Percentiles rank a stretch among this genome's conserved stretches.
Evolutionary conservation across 352 stramenopile species (phyloP).

Genomic region (Globisporangium radiosum): DNA sequence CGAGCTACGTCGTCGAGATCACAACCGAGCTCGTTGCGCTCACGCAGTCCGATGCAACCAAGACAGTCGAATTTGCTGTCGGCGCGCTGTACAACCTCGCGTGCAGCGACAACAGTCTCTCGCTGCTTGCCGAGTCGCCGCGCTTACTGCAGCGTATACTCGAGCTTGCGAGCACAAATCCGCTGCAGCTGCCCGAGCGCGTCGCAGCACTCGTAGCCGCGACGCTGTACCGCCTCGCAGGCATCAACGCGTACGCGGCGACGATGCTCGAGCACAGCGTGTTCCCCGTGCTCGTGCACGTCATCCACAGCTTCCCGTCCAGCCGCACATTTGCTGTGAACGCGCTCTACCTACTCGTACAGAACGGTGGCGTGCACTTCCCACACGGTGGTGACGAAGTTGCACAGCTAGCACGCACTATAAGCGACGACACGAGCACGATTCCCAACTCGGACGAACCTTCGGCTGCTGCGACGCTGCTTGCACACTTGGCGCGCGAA

Average conservation of each 20-base stretch:
- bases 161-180: slow-evolving; percentile 16
- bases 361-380: slow-evolving; percentile 31
- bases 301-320: slow-evolving; percentile 36
- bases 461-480: slow-evolving; percentile 17
- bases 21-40: slow-evolving; percentile 47
- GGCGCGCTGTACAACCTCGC: slow-evolving; percentile 71
- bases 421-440: slow-evolving; percentile 25
- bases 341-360: slow-evolving; percentile 43
- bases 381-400: slow-evolving; percentile 61
- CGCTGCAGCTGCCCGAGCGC: slow-evolving; percentile 17
- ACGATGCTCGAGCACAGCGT: slow-evolving; percentile 38
- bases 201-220: slow-evolving; percentile 45
- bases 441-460: background rate
- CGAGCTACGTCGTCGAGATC: slow-evolving; percentile 45
- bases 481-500: slow-evolving; percentile 53
- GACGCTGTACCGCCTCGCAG: slow-evolving; percentile 49
- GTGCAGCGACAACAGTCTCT: slow-evolving; percentile 57
- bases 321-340: slow-evolving; percentile 45
- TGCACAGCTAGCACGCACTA: slow-evolving; percentile 27
- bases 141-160: slow-evolving; percentile 34
- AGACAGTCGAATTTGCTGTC: slow-evolving; percentile 48
- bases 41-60: slow-evolving; percentile 16
- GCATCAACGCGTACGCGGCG: slow-evolving; percentile 10
- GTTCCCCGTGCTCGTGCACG: slow-evolving; percentile 35
- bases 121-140: slow-evolving; percentile 30